Evolutionary conservation across 345 rosid genomes (phyloP), one percentile per base, ranked within the genome.

Genomic region (Luvunga scandens): DNA sequence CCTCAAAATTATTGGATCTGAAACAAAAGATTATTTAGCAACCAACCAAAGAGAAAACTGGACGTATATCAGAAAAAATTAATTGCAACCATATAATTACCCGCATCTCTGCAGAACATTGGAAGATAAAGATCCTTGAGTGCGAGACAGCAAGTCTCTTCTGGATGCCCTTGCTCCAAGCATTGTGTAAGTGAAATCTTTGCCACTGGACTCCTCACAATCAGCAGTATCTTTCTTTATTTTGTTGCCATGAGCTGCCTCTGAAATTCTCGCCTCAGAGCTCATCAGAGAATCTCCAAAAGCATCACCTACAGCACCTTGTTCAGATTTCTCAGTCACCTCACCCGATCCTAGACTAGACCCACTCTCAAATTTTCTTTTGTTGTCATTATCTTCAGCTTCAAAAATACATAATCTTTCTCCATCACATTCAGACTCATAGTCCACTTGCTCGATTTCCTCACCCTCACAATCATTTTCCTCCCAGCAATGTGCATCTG

Each of bases 361-460:
- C 33, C 67, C 84, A 61, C 68, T 75, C 31, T 78, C 88, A 69
- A 57, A 36, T 72, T 82, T 75, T 31, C 76, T 31, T 69, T 87
- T 86, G 69, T 79, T 83, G 61, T 80, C 87, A 25, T 42, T 71
- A 79, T 31, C 76, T 66, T 84, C 89, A 69, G 65, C 72, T 57
- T 83, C 85, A 72, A 80, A 45, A 34, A 55, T 66, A 82, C 63
- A 81, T 24, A 74, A 39, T 68, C 86, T 79, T 62, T 87, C 90
- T 75, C 84, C 87, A 57, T 86, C 89, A 38, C 85, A 79, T 55
- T 89, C 92, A 75, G 89, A 87, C 57, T 84, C 94, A 66, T 90
- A 90, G 80, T 90, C 89, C 67, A 85, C 81, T 56, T 81, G 86
- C 71, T 90, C 91, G 38, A 69, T 82, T 30, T 88, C 88, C 18